A percentile compares a stretch with the other conserved stretches of the same genome.
phyloP scores from a whole-genome alignment of 495 filamentous ascomycete genomes.

The Xylaria acuta region DNA sequence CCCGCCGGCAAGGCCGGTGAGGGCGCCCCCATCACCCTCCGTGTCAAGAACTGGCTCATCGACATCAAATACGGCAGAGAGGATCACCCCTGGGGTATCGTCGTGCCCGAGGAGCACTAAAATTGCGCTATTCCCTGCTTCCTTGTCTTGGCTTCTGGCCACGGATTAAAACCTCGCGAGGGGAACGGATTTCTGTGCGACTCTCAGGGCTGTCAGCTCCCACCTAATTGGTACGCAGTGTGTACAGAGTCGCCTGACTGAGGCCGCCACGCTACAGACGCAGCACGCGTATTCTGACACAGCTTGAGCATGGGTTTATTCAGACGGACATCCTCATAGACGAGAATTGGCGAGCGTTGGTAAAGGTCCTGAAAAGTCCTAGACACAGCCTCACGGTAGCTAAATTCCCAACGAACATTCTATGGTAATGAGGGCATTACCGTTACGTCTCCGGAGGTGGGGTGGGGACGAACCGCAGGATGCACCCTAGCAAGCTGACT shows the following conservation, averaged over 20 bases:
- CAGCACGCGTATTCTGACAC: background rate
- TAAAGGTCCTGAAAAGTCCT: slow-evolving; percentile 15
- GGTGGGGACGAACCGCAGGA: slow-evolving; percentile 26
- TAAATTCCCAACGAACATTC: background rate
- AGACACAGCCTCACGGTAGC: background rate
- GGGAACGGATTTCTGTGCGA: slow-evolving; percentile 2
- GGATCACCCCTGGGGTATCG: slow-evolving; percentile 78
- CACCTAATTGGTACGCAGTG: background rate
- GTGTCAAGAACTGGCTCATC: slow-evolving; percentile 78
- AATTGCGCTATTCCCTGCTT: slow-evolving; percentile 9
- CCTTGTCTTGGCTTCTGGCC: slow-evolving; percentile 14
- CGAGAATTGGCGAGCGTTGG: background rate
- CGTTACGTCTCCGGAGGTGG: slow-evolving; percentile 22
- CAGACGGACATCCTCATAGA: background rate
- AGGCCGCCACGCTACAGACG: slow-evolving; percentile 1
- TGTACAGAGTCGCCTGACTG: background rate
- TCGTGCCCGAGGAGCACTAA: slow-evolving; percentile 65
- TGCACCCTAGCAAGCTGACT: slow-evolving; percentile 2
- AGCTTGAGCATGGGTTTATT: background rate
- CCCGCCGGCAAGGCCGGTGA: slow-evolving; percentile 64
- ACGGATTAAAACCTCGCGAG: background rate
- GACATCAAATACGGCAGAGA: slow-evolving; percentile 88
- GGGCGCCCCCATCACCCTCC: slow-evolving; percentile 66
- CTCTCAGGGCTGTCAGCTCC: background rate
- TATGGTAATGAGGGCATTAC: background rate